phyloP scores from a whole-genome alignment of 495 filamentous ascomycete species.

The Parachaetomium inaequale region DNA sequence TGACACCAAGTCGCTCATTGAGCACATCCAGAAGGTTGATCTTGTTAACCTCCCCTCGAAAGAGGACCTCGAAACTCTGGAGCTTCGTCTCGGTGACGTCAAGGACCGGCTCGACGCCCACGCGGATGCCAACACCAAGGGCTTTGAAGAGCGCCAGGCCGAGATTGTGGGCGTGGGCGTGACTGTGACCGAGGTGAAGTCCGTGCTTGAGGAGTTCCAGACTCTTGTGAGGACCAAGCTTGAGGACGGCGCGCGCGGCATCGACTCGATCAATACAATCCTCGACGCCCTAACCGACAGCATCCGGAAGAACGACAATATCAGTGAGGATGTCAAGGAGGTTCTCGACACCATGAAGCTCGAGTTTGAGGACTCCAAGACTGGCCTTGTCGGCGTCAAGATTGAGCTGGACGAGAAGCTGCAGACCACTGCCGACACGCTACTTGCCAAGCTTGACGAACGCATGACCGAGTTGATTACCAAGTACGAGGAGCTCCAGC shows the following conservation, averaged over 20 bases:
- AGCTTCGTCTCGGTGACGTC: conserved; percentile 64
- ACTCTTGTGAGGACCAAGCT: conserved; percentile 46
- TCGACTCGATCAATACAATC: conserved; percentile 53
- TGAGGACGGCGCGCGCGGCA: conserved; percentile 46
- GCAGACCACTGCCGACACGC: conserved; percentile 62
- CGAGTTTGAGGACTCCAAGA: conserved; percentile 76
- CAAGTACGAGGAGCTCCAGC: conserved; percentile 79
- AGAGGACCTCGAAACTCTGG: conserved; percentile 50
- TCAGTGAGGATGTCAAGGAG: conserved; percentile 66
- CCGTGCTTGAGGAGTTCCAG: conserved; percentile 50
- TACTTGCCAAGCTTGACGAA: conserved; percentile 73
- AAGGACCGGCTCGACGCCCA: conserved; percentile 64
- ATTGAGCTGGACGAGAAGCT: conserved; percentile 75
- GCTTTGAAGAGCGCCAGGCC: conserved; percentile 68
- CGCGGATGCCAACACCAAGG: conserved; percentile 69
- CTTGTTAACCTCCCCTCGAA: conserved; percentile 63
- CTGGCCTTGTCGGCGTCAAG: conserved; percentile 63
- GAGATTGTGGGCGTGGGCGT: conserved; percentile 51
- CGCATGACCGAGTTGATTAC: conserved; percentile 70
- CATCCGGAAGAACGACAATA: conserved; percentile 51
- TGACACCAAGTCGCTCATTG: conserved; percentile 72
- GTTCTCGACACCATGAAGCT: conserved; percentile 72
- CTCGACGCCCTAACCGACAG: conserved; percentile 60
- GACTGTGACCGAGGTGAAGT: conserved; percentile 50
- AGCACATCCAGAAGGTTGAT: conserved; percentile 65